phyloP scores from a whole-genome alignment of 2,329 filamentous ascomycete genomes.

The Beauveria sp. region DNA sequence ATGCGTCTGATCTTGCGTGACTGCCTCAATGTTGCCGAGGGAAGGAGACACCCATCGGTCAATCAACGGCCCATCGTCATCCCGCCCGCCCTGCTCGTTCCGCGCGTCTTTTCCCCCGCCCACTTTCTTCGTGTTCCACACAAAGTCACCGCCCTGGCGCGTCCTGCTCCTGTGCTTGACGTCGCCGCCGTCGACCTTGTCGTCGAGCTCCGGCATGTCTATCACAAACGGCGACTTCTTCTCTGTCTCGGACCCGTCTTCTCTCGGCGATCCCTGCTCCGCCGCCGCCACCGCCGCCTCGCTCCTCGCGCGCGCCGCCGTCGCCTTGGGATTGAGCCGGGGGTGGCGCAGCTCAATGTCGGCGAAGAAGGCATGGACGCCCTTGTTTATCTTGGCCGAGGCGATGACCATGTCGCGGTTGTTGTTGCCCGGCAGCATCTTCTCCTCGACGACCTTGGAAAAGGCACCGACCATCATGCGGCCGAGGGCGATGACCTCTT shows the following conservation, averaged over 20 bases:
- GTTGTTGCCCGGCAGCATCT: conserved; percentile 29
- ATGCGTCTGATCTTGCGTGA: not conserved
- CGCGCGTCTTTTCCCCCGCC: not conserved
- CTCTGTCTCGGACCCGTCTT: conserved; percentile 10
- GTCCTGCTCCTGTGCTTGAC: not conserved
- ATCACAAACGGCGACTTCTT: not conserved
- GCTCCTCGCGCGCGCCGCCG: conserved; percentile 14
- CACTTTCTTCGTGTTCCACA: conserved; percentile 24
- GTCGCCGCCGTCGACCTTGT: not conserved
- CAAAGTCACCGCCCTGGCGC: conserved; percentile 19
- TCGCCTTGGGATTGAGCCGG: conserved; percentile 14
- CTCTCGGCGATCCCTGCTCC: conserved; percentile 9
- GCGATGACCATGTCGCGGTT: conserved; percentile 25
- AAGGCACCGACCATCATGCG: conserved; percentile 38
- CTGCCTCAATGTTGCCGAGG: not conserved
- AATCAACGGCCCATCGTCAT: not conserved
- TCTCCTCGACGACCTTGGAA: conserved; percentile 36
- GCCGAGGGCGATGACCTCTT: conserved; percentile 37
- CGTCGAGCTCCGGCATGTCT: conserved; percentile 3
- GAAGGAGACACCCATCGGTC: conserved; percentile 1
- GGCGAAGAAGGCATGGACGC: conserved; percentile 29
- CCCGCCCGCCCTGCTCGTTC: not conserved
- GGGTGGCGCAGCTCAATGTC: conserved; percentile 28
- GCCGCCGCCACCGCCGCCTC: conserved; percentile 11
- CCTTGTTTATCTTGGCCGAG: conserved; percentile 30